Evolutionary conservation across 2,329 filamentous ascomycete genomes (phyloP).

Genomic region (Rutstroemia sp.): DNA sequence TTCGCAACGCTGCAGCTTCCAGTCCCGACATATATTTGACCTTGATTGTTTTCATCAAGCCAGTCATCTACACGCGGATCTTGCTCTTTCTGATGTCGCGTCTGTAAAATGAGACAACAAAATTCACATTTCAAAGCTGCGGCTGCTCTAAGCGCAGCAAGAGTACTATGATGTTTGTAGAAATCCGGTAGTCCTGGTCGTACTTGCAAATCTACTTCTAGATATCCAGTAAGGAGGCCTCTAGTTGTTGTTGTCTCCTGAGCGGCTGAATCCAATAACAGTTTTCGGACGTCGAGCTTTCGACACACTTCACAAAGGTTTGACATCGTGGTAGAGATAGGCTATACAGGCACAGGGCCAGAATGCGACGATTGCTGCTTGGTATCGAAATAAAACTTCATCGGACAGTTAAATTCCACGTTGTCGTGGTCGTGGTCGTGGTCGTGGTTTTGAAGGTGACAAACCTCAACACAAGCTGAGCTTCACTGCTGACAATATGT

Average conservation of each 20-base stretch:
- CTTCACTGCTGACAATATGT: too few relatives aligned
- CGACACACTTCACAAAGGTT: conserved; percentile 3
- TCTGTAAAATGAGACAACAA: not conserved
- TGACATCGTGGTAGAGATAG: not conserved
- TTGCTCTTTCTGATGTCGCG: not conserved
- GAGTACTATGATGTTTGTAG: conserved; percentile 1
- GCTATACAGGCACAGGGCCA: not conserved
- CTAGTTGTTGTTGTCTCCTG: not conserved
- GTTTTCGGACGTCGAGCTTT: not conserved
- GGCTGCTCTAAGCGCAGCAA: not conserved
- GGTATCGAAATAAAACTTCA: too few relatives aligned
- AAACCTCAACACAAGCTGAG: too few relatives aligned
- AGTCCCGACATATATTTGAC: conserved; percentile 8
- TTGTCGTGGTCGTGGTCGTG: too few relatives aligned
- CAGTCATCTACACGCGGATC: not conserved
- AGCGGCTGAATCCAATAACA: conserved; percentile 2
- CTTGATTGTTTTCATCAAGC: conserved; percentile 3
- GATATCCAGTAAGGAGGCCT: conserved; percentile 3
- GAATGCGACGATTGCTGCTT: too few relatives aligned
- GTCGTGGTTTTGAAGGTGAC: too few relatives aligned
- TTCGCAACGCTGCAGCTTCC: conserved; percentile 7
- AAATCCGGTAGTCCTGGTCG: conserved; percentile 6
- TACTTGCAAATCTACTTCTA: conserved; percentile 1
- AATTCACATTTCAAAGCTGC: not conserved
- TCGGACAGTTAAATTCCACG: too few relatives aligned